Evolutionary conservation across 192 early-diverging fungal genomes (phyloP).

Genomic region (Anaeromyces robustus): DNA sequence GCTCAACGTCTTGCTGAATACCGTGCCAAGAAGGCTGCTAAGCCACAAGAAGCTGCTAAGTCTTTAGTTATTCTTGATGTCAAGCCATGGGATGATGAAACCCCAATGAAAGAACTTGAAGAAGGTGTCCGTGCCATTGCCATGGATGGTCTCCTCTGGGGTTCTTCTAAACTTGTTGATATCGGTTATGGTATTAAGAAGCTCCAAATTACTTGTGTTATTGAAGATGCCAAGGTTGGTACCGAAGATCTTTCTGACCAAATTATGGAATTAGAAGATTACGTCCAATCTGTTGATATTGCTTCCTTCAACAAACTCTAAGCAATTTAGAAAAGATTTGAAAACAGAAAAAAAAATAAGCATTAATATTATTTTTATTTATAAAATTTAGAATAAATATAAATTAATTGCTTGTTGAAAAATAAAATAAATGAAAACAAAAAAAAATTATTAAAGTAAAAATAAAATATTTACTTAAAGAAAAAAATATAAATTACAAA

Average conservation of each 20-base stretch:
- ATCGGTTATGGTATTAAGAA: slow-evolving; percentile 95
- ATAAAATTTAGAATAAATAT: no score
- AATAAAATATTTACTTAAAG: no score
- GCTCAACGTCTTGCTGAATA: slow-evolving; percentile 80
- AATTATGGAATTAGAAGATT: slow-evolving; percentile 67
- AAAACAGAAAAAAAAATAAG: not conserved
- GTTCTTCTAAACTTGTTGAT: slow-evolving; percentile 45
- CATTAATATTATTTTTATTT: no score
- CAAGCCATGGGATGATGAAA: slow-evolving; percentile 96
- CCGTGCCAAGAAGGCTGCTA: slow-evolving; percentile 71
- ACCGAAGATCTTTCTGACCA: slow-evolving; percentile 67
- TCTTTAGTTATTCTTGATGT: slow-evolving; percentile 82
- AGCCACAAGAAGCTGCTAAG: slow-evolving; percentile 76
- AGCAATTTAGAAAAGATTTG: slow-evolving; percentile 2
- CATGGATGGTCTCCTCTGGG: slow-evolving; percentile 87
- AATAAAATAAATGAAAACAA: no score
- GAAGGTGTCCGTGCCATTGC: slow-evolving; percentile 49
- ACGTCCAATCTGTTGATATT: slow-evolving; percentile 83
- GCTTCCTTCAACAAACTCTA: slow-evolving; percentile 84
- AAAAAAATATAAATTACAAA: no score
- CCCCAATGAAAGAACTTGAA: slow-evolving; percentile 55
- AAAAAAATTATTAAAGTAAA: no score
- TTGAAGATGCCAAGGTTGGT: slow-evolving; percentile 86
- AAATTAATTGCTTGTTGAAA: no score
- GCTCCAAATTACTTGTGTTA: slow-evolving; percentile 80